phyloP scores from a whole-genome alignment of 331 rosid species.

The Malus hybrid region DNA sequence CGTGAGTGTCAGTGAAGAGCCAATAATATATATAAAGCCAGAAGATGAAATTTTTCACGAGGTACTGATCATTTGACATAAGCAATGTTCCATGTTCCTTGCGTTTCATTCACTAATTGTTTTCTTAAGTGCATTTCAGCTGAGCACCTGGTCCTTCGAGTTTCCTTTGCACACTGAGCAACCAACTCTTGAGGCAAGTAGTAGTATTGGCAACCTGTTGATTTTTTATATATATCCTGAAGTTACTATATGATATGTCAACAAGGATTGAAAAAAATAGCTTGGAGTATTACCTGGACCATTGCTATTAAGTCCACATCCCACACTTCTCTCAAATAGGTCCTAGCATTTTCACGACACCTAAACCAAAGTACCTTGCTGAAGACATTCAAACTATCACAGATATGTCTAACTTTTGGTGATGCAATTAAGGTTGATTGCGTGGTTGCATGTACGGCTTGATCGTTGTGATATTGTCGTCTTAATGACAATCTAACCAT shows the following conservation, averaged over 20 bases:
- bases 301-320: neutral
- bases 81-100: neutral
- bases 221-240: neutral
- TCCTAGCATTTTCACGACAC: neutral
- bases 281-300: neutral
- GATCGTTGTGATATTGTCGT: neutral
- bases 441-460: neutral
- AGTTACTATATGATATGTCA: neutral
- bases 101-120: neutral
- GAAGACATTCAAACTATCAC: neutral
- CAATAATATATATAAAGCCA: constrained; percentile 50
- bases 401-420: neutral
- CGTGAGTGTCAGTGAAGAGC: constrained; percentile 26
- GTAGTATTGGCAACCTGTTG: constrained; percentile 4
- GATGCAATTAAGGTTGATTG: neutral
- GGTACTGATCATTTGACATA: constrained; percentile 31
- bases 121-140: constrained; percentile 44
- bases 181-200: constrained; percentile 64
- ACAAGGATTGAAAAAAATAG: neutral
- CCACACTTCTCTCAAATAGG: neutral
- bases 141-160: constrained; percentile 61
- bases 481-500: neutral
- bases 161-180: constrained; percentile 53
- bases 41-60: constrained; percentile 80
- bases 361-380: neutral